Evolutionary conservation across 371 early-diverging fungal genomes (phyloP).

Genomic region (Basidiobolus meristosporus): DNA sequence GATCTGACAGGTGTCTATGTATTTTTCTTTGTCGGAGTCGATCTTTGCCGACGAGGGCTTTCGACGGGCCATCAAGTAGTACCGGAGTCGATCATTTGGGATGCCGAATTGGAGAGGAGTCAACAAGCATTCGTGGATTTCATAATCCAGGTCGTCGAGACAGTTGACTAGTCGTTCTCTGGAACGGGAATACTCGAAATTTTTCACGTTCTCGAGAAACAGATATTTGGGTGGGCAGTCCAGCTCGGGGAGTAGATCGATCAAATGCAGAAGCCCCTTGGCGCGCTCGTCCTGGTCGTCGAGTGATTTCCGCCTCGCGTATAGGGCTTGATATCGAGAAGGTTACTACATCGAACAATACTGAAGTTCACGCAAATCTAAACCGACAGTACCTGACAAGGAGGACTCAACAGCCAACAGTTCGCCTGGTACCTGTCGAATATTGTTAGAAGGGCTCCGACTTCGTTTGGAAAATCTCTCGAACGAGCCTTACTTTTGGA

Average conservation of each 20-base stretch:
- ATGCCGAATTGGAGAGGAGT: slow-evolving; percentile 40
- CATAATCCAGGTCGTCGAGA: slow-evolving; percentile 17
- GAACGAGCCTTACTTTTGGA: neutral
- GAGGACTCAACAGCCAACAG: slow-evolving; percentile 70
- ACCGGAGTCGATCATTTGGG: slow-evolving; percentile 40
- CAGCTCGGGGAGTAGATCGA: slow-evolving; percentile 33
- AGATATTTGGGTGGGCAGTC: slow-evolving; percentile 40
- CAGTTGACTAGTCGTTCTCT: slow-evolving; percentile 15
- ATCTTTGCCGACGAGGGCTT: too few species aligned
- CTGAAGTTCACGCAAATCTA: neutral
- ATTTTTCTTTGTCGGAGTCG: too few species aligned
- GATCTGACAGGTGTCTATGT: too few species aligned
- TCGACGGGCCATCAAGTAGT: slow-evolving; percentile 40
- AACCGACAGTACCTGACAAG: slow-evolving; percentile 43
- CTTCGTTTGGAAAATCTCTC: too few species aligned
- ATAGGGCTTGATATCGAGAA: slow-evolving; percentile 6
- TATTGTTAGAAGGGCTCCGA: slow-evolving; percentile 16
- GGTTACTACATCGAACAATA: neutral
- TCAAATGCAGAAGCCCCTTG: slow-evolving; percentile 48
- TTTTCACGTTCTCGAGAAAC: slow-evolving; percentile 66
- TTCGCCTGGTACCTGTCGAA: slow-evolving; percentile 44
- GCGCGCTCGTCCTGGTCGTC: slow-evolving; percentile 57
- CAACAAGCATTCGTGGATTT: slow-evolving; percentile 29
- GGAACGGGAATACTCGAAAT: slow-evolving; percentile 36
- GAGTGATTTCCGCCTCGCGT: slow-evolving; percentile 51